Conservation (phyloP, 768 basidiomycete species). For the Cyclocybe aegerita region DNA sequence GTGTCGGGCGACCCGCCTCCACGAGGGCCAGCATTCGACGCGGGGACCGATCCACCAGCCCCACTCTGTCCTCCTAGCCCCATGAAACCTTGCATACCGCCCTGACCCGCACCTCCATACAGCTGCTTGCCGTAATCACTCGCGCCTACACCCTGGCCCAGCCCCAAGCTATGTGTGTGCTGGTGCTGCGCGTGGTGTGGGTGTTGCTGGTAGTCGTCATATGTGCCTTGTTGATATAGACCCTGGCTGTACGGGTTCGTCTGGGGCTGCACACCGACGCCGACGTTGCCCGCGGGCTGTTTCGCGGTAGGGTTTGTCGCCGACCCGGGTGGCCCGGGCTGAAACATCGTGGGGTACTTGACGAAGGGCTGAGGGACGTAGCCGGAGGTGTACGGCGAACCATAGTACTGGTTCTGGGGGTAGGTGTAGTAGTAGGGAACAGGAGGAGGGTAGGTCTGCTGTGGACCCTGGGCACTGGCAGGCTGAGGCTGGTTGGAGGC, state of each 20-base stretch:
- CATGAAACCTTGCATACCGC: constrained; percentile 72
- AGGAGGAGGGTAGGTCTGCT: constrained; percentile 69
- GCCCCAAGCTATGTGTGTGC: constrained; percentile 45
- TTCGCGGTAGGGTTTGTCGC: constrained; percentile 67
- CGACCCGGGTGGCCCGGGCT: constrained; percentile 64
- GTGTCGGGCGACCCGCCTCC: constrained; percentile 66
- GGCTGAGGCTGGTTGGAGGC: constrained; percentile 57
- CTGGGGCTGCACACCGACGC: constrained; percentile 45
- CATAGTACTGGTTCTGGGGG: constrained; percentile 77
- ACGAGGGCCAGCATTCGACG: constrained; percentile 45
- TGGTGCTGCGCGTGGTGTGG: constrained; percentile 58
- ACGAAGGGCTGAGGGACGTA: constrained; percentile 71
- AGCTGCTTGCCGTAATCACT: constrained; percentile 45
- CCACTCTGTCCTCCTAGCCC: constrained; percentile 53
- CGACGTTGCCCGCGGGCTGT: constrained; percentile 57
- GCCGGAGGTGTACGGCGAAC: constrained; percentile 60
- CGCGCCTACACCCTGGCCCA: constrained; percentile 36
- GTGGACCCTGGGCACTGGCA: constrained; percentile 59
- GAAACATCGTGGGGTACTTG: constrained; percentile 79
- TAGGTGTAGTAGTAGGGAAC: constrained; percentile 63
- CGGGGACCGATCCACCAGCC: constrained; percentile 34
- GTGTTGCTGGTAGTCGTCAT: constrained; percentile 53
- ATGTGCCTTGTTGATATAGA: constrained; percentile 58
- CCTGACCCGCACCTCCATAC: constrained; percentile 48
- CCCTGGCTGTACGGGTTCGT: constrained; percentile 62